These are phyloP conservation scores for Lindgomyces ingoldianus DNA, from an alignment of 495 filamentous ascomycete species.

Conservation along the genomic window DNA sequence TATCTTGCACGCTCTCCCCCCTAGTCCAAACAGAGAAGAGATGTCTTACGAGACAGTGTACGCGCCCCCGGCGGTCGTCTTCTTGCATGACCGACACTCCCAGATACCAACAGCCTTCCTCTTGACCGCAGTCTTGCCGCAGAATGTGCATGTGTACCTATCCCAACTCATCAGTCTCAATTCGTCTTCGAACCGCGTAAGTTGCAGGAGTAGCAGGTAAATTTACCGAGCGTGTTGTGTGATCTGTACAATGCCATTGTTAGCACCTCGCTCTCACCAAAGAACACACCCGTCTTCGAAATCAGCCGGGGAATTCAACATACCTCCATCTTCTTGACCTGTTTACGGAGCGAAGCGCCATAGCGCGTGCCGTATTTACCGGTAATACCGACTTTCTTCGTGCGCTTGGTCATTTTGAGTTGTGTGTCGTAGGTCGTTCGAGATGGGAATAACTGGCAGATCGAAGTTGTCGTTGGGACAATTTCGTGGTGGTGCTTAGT, in stretches of 20 bases:
- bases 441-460: conserved; percentile 5
- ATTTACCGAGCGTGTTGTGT: conserved; percentile 36
- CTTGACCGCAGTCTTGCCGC: conserved; percentile 76
- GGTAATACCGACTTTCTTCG: conserved; percentile 38
- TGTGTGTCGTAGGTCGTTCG: conserved; percentile 13
- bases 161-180: conserved; percentile 13
- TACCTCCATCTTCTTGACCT: conserved; percentile 98
- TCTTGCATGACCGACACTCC: conserved; percentile 72
- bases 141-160: conserved; percentile 39
- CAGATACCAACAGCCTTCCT: conserved; percentile 92
- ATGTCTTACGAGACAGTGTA: conserved; percentile 91
- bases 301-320: not conserved
- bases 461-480: conserved; percentile 1
- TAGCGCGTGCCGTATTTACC: conserved; percentile 62
- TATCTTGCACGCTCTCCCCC: no score
- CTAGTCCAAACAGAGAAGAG: no score
- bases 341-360: conserved; percentile 99
- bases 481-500: not conserved
- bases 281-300: not conserved
- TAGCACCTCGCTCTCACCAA: conserved; percentile 7
- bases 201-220: not conserved
- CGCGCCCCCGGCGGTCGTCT: conserved; percentile 93
- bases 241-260: conserved; percentile 16
- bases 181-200: not conserved
- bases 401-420: conserved; percentile 35